A percentile compares a stretch with the other conserved stretches of the same genome.
phyloP scores from a whole-genome alignment of 176 grass and related monocot species.

The Elymus sibiricus region DNA sequence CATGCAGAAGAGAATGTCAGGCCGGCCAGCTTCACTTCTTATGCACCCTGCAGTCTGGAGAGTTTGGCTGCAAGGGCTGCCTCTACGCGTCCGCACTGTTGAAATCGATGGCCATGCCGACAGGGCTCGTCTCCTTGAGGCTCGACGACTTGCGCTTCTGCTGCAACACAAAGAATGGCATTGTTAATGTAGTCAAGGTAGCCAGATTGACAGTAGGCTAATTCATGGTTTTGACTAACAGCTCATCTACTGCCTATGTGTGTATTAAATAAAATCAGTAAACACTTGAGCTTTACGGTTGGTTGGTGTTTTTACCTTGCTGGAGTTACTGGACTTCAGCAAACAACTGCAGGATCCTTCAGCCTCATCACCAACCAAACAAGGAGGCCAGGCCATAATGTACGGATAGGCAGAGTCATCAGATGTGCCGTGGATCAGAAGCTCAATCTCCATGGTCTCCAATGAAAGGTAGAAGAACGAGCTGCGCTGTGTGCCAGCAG shows the following conservation, averaged over 20 bases:
- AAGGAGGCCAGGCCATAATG: no score
- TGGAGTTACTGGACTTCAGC: conserved; percentile 34
- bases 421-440: no score
- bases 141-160: conserved; percentile 75
- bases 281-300: not conserved
- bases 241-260: not conserved
- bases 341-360: no score
- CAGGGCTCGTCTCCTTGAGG: conserved; percentile 38
- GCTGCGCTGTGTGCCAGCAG: no score
- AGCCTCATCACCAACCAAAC: no score
- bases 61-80: conserved; percentile 52
- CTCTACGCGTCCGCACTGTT: conserved; percentile 45
- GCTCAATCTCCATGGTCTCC: no score
- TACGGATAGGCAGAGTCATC: no score
- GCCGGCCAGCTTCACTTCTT: conserved; percentile 45
- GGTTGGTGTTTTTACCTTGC: conserved; percentile 55
- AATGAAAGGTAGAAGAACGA: no score
- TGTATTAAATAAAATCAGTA: no score
- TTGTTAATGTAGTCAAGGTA: not conserved
- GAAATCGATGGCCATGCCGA: conserved; percentile 48
- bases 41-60: conserved; percentile 59
- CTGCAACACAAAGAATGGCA: conserved; percentile 27
- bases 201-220: not conserved
- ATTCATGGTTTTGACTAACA: not conserved
- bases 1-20: not conserved